These are phyloP conservation scores for Phytophthora fragariaefolia DNA, from an alignment of 352 stramenopile genomes.

Conservation along the genomic window DNA sequence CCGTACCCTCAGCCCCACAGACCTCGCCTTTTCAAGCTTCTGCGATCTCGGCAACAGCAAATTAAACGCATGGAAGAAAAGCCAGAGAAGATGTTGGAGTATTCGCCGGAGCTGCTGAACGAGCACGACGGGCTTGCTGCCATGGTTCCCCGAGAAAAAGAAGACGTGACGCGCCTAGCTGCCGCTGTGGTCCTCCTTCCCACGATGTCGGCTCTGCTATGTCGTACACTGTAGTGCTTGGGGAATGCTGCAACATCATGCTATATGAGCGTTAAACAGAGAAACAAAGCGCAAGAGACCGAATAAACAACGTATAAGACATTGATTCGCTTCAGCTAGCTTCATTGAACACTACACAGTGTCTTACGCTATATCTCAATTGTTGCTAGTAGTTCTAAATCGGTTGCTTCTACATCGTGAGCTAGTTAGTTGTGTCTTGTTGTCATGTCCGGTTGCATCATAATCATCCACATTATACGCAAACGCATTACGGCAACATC, in stretches of 20 bases:
- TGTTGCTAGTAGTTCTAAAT: slow-evolving; percentile 9
- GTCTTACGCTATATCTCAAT: background rate
- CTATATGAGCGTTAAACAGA: background rate
- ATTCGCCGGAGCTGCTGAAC: background rate
- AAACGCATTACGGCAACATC: slow-evolving; percentile 10
- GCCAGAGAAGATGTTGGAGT: background rate
- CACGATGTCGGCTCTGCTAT: slow-evolving; percentile 7
- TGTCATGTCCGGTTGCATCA: slow-evolving; percentile 7
- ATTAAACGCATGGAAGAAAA: slow-evolving; percentile 3
- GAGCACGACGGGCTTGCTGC: background rate
- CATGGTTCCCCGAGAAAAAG: background rate
- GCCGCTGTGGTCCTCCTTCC: background rate
- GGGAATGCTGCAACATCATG: slow-evolving; percentile 12
- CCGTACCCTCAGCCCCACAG: no score
- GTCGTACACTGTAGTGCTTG: background rate
- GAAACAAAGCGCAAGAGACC: background rate
- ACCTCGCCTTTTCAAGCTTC: slow-evolving; percentile 1
- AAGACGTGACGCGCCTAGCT: background rate
- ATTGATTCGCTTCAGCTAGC: no score
- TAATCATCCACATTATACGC: slow-evolving; percentile 7
- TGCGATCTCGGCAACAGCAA: background rate
- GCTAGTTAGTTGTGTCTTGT: slow-evolving; percentile 5
- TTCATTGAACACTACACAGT: no score
- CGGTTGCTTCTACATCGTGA: background rate
- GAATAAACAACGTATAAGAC: background rate